Evolutionary conservation across 257 asterid genomes (phyloP).

Genomic region (Solanum bukasovii): DNA sequence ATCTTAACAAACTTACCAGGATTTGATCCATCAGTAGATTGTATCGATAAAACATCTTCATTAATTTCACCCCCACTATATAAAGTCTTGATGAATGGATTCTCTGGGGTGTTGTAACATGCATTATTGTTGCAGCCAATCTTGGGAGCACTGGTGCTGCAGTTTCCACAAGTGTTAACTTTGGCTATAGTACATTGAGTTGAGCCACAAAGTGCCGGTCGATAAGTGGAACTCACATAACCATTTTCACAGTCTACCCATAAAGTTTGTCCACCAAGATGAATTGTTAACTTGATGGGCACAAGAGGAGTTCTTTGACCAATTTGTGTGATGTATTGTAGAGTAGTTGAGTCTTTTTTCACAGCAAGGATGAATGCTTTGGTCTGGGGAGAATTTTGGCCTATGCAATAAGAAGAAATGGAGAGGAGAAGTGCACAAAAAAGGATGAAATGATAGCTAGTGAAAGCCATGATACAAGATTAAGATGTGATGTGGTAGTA

Average conservation of each 20-base stretch:
- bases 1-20: slow-evolving; percentile 2
- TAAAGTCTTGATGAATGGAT: slow-evolving; percentile 8
- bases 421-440: not conserved
- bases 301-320: slow-evolving; percentile 24
- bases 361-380: slow-evolving; percentile 8
- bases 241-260: slow-evolving; percentile 20
- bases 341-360: slow-evolving; percentile 13
- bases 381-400: slow-evolving; percentile 3
- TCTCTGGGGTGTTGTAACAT: slow-evolving; percentile 13
- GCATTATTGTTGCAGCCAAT: slow-evolving; percentile 13
- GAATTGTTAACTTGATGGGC: slow-evolving; percentile 6
- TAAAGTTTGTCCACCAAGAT: slow-evolving; percentile 19
- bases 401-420: slow-evolving; percentile 5
- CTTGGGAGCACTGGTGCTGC: not conserved
- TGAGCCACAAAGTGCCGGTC: not conserved
- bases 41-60: slow-evolving; percentile 5
- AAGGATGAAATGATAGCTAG: not conserved
- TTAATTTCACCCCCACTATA: slow-evolving; percentile 15
- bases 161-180: slow-evolving; percentile 3
- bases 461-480: not conserved
- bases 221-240: slow-evolving; percentile 11
- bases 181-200: not conserved
- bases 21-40: slow-evolving; percentile 5
- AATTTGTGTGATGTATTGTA: slow-evolving; percentile 15
- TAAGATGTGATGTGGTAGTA: not conserved